Percentiles rank a stretch among this genome's conserved stretches.
Evolutionary conservation across 495 filamentous ascomycete species (phyloP).

Genomic region (Lindgomyces ingoldianus): DNA sequence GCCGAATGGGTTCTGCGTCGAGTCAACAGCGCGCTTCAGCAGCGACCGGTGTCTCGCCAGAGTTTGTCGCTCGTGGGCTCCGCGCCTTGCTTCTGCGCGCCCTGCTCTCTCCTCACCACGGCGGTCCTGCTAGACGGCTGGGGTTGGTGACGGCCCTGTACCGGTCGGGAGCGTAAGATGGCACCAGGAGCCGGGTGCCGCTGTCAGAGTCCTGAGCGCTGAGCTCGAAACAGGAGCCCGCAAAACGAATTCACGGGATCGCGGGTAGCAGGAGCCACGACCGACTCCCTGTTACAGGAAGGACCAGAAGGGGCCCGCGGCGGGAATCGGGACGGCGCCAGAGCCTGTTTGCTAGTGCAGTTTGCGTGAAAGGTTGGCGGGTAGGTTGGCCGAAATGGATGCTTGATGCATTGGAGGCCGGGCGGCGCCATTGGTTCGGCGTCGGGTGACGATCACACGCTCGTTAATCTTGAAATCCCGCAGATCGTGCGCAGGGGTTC

Average conservation of each 20-base stretch:
- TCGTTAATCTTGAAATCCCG: conserved; percentile 32
- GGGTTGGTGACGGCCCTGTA: not conserved
- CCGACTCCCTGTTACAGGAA: conserved; percentile 17
- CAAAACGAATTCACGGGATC: not conserved
- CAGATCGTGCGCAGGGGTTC: conserved; percentile 20
- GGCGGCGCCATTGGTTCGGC: conserved; percentile 19
- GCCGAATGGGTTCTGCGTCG: not conserved
- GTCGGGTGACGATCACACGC: conserved; percentile 23
- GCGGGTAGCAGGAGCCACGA: too few species aligned
- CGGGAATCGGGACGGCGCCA: not conserved
- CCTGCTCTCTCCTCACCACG: too few species aligned
- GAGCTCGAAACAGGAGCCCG: conserved; percentile 5
- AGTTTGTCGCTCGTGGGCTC: not conserved
- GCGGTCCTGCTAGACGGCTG: not conserved
- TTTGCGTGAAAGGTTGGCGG: conserved; percentile 2
- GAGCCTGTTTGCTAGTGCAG: conserved; percentile 15
- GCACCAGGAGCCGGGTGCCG: not conserved
- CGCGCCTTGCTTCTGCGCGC: too few species aligned
- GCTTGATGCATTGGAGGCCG: not conserved
- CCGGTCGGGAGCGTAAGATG: not conserved
- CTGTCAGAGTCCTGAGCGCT: conserved; percentile 1
- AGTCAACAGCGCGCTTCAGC: conserved; percentile 2
- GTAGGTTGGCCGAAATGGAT: conserved; percentile 7
- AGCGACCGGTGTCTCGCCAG: not conserved
- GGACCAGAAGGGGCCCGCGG: conserved; percentile 10